phyloP scores from a whole-genome alignment of 345 rosid genomes.

The Populus simonii region DNA sequence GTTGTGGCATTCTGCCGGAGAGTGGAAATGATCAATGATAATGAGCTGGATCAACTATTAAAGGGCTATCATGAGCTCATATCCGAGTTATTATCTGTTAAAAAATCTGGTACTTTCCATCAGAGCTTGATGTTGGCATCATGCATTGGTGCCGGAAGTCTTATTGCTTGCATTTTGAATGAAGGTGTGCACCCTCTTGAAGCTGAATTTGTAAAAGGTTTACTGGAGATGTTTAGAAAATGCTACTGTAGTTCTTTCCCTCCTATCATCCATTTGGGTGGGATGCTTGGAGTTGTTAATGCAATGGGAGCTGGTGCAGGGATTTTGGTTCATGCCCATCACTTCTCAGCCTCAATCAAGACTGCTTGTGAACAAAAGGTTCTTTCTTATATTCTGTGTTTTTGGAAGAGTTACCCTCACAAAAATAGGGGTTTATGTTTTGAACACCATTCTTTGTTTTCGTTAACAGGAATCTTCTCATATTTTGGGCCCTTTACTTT shows the following conservation, averaged over 20 bases:
- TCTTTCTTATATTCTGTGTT: not conserved
- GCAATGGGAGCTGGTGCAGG: slow-evolving; percentile 85
- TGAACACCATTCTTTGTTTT: slow-evolving; percentile 20
- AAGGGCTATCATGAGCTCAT: slow-evolving; percentile 57
- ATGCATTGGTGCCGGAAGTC: slow-evolving; percentile 73
- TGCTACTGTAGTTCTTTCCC: slow-evolving; percentile 68
- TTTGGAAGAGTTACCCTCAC: not conserved
- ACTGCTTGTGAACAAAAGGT: slow-evolving; percentile 51
- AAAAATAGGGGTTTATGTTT: not conserved
- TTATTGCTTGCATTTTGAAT: slow-evolving; percentile 60
- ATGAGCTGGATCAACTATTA: slow-evolving; percentile 55
- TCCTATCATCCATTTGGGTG: slow-evolving; percentile 63
- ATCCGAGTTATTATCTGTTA: slow-evolving; percentile 59
- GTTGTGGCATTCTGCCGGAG: slow-evolving; percentile 74
- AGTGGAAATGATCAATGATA: slow-evolving; percentile 63
- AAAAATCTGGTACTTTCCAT: slow-evolving; percentile 54
- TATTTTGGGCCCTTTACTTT: slow-evolving; percentile 55
- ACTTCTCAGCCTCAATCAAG: slow-evolving; percentile 33
- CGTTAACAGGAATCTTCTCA: slow-evolving; percentile 56
- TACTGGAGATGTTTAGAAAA: slow-evolving; percentile 61
- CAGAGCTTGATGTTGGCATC: slow-evolving; percentile 78
- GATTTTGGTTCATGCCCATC: slow-evolving; percentile 45
- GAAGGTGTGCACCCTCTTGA: slow-evolving; percentile 72
- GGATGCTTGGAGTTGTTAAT: slow-evolving; percentile 87
- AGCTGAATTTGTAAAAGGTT: slow-evolving; percentile 44